These are phyloP conservation scores for Syzygium jambos DNA, from an alignment of 345 rosid species.

Conservation along the genomic window DNA sequence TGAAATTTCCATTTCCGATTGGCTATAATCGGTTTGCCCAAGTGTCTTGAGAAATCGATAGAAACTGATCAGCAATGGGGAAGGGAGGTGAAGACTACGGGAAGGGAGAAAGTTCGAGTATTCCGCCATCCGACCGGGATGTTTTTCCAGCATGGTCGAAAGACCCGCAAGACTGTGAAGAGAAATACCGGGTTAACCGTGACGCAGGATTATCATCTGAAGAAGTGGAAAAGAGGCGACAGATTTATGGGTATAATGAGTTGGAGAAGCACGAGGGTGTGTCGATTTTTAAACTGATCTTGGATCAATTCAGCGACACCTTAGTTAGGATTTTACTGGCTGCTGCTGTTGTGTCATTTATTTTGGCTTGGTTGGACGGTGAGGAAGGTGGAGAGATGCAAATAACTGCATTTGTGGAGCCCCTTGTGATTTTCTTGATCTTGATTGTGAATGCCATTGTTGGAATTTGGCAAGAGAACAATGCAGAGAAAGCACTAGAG, in stretches of 20 bases:
- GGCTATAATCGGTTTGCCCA: neutral
- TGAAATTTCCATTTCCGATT: neutral
- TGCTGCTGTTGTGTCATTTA: conserved; percentile 72
- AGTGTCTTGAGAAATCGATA: neutral
- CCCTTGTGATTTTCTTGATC: conserved; percentile 81
- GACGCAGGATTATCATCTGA: conserved; percentile 36
- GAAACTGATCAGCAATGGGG: conserved; percentile 31
- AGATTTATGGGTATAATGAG: conserved; percentile 65
- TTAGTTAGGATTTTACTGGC: conserved; percentile 75
- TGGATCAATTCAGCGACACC: conserved; percentile 83
- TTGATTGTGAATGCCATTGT: conserved; percentile 86
- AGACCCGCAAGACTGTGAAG: conserved; percentile 52
- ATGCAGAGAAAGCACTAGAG: conserved; percentile 88
- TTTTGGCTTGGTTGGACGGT: conserved; percentile 72
- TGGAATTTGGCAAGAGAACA: conserved; percentile 91
- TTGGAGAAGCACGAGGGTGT: conserved; percentile 72
- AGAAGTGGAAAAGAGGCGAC: conserved; percentile 44
- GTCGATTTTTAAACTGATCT: conserved; percentile 47
- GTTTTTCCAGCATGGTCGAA: conserved; percentile 68
- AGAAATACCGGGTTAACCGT: conserved; percentile 34
- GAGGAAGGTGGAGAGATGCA: conserved; percentile 89
- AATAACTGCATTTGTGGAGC: conserved; percentile 89
- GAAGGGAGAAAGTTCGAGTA: conserved; percentile 9
- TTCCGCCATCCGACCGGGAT: conserved; percentile 8
- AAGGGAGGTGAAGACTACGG: conserved; percentile 50